phyloP scores from a whole-genome alignment of 345 rosid species.

The Bruguiera gymnorhiza region DNA sequence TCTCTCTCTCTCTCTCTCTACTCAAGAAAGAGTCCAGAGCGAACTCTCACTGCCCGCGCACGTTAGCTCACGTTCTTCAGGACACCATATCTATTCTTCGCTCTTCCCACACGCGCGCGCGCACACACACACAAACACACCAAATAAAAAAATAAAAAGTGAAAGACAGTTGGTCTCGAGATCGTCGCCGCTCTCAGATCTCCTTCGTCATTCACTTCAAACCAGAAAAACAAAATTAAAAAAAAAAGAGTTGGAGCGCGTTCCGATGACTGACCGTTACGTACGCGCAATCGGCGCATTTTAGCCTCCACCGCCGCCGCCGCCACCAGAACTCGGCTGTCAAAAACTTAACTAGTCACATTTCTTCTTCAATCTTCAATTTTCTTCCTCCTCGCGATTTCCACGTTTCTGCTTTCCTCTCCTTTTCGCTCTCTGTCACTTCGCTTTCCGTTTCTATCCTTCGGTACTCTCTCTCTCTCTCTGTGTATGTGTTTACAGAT shows the following conservation, averaged over 20 bases:
- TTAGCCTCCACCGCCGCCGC: conserved; percentile 8
- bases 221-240: too few species aligned
- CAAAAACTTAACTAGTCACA: neutral
- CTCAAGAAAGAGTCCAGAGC: neutral
- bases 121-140: neutral
- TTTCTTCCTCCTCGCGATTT: neutral
- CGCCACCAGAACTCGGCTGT: neutral
- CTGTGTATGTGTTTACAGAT: neutral
- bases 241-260: neutral
- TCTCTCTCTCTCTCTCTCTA: conserved; percentile 4
- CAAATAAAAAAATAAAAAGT: too few species aligned
- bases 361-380: neutral
- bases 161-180: conserved; percentile 13
- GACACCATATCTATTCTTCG: neutral
- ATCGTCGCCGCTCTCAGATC: conserved; percentile 7
- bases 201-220: conserved; percentile 13
- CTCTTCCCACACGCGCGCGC: neutral
- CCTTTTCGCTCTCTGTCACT: neutral
- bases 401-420: neutral
- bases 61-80: conserved; percentile 4
- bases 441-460: neutral
- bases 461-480: neutral
- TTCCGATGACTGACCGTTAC: neutral
- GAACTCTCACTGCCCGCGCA: conserved; percentile 9
- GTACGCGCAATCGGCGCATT: conserved; percentile 21